Percentiles rank a stretch among this genome's conserved stretches.
Evolutionary conservation across 2,329 filamentous ascomycete genomes (phyloP).

Genomic region (Ophiosphaerella herpotricha): DNA sequence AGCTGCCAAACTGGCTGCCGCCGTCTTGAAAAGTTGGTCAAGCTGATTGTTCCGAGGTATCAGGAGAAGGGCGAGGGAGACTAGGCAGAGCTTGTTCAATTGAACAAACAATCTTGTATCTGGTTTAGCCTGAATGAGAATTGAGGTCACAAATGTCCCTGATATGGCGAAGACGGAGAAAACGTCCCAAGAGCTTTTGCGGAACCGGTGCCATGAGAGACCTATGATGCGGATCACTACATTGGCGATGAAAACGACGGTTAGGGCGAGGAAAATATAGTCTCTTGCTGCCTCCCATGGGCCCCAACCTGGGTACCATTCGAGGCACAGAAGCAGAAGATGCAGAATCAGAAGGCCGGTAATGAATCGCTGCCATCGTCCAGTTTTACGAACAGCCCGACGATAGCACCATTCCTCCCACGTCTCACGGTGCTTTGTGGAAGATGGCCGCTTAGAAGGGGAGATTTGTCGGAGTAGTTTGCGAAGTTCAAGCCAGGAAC

Average conservation of each 20-base stretch:
- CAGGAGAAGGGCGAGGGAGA: constrained; percentile 83
- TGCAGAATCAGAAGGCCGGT: constrained; percentile 82
- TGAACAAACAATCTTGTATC: constrained; percentile 68
- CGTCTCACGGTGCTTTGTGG: constrained; percentile 69
- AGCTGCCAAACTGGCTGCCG: constrained; percentile 85
- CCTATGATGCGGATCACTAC: constrained; percentile 83
- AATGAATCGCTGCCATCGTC: constrained; percentile 84
- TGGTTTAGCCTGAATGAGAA: constrained; percentile 70
- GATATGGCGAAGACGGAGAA: constrained; percentile 81
- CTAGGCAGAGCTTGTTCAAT: constrained; percentile 91
- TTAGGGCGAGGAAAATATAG: constrained; percentile 78
- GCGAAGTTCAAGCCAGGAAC: constrained; percentile 92
- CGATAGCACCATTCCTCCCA: constrained; percentile 97
- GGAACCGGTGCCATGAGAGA: constrained; percentile 88
- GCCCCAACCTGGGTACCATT: constrained; percentile 76
- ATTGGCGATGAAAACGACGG: constrained; percentile 80
- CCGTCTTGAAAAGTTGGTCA: constrained; percentile 98
- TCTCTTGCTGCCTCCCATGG: constrained; percentile 75
- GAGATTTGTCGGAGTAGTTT: constrained; percentile 92
- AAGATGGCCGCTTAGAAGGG: constrained; percentile 88
- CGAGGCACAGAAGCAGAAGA: constrained; percentile 78
- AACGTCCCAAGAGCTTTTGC: constrained; percentile 92
- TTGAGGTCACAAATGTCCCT: constrained; percentile 81
- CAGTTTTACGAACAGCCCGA: constrained; percentile 89
- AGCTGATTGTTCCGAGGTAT: constrained; percentile 97